Evolutionary conservation across 495 filamentous ascomycete species (phyloP), one percentile per base, ranked within the genome.

Genomic region (Friedmanniomyces simplex): DNA sequence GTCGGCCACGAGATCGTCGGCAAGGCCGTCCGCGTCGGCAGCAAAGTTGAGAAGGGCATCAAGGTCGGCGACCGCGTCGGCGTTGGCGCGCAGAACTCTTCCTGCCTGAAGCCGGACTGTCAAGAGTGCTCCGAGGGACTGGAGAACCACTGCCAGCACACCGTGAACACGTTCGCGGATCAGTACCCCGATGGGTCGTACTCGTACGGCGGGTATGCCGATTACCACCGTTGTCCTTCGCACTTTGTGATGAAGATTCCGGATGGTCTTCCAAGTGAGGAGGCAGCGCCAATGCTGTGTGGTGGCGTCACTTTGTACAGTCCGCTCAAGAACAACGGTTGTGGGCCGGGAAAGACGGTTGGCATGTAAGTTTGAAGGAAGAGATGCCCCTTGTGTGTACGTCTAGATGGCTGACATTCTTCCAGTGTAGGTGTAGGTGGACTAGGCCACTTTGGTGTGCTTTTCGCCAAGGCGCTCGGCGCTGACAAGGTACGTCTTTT

Each of bases 1-100:
- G 86, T 88, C 20, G 89, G 88, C 48, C 89, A 93, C 71, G 90
- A 96, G 66, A 90, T 96, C 47, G 80, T 91, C 61, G 90, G 90
- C 25, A 81, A 72, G 34, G 85, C 82, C 1, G 80, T 87, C 26
- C 81, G 82, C 26, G 76, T 91, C 22, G 90, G 89, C 25, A 75
- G 70, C 34, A 74, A 81, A 32, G 82, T 76, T 5, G 82, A 82
- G 51, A 74, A 67, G 6, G 69, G 76, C 39, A 73, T 94, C 67
- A 81, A 83, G 32, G 62, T 87, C 49, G 90, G 90, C 28, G 89
- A 95, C 66, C 81, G 88, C 36, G 87, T 93, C 34, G 91, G 91
- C 42, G 79, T 95, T 20, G 90, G 91, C 54, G 89, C 90, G 2
- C 89, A 96, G 70, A 78, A 76, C 50, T 71, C 71, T 49, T 80